phyloP scores from a whole-genome alignment of 2,329 filamentous ascomycete species.

The Alternaria sp. region DNA sequence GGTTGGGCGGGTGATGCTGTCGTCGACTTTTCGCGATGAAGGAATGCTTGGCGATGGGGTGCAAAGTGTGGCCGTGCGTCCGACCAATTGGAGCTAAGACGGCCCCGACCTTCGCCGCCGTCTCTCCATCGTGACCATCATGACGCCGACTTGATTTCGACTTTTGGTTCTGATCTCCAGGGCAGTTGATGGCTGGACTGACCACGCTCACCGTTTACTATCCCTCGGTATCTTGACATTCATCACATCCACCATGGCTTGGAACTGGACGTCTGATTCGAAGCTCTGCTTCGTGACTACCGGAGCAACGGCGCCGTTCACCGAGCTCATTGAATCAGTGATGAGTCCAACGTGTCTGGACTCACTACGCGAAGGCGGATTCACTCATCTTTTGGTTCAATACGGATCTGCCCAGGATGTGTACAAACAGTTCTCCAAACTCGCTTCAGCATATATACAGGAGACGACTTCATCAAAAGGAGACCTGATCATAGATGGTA shows the following conservation, averaged over 20 bases:
- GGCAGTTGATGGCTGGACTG: background rate
- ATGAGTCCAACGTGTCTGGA: conserved; percentile 68
- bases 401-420: conserved; percentile 71
- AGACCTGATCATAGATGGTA: conserved; percentile 59
- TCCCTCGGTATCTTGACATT: background rate
- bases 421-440: conserved; percentile 52
- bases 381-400: conserved; percentile 77
- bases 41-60: conserved; percentile 32
- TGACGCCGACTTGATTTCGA: background rate
- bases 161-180: background rate
- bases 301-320: conserved; percentile 88
- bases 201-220: background rate
- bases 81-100: conserved; percentile 23
- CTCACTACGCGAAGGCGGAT: conserved; percentile 64
- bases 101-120: conserved; percentile 30
- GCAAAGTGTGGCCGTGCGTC: conserved; percentile 28
- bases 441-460: conserved; percentile 22
- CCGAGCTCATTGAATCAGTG: conserved; percentile 70
- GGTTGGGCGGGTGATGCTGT: conserved; percentile 19
- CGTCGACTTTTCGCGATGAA: conserved; percentile 42
- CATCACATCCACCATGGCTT: conserved; percentile 19
- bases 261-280: conserved; percentile 27
- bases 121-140: background rate
- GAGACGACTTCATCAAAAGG: background rate
- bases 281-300: conserved; percentile 83